These are phyloP conservation scores for Leucocoprinus sp. DNA, from an alignment of 768 basidiomycete genomes.

Conservation along the genomic window DNA sequence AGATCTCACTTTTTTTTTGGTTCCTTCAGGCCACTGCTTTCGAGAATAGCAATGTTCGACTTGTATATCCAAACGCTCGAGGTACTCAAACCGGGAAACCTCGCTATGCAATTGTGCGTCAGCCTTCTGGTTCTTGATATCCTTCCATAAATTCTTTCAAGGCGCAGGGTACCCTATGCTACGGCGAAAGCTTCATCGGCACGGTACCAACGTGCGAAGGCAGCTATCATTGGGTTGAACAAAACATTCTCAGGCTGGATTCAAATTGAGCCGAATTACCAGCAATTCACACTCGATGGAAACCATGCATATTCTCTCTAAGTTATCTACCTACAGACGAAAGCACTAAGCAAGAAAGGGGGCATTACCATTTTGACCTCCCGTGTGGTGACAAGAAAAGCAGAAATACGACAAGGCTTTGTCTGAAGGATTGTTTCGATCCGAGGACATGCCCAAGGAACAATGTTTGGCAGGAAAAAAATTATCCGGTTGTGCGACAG, in stretches of 20 bases:
- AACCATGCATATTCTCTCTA: not conserved
- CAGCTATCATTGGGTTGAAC: slow-evolving; percentile 30
- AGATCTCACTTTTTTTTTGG: not conserved
- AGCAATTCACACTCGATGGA: slow-evolving; percentile 32
- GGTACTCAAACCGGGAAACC: not conserved
- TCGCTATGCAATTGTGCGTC: not conserved
- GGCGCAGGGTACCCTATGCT: not conserved
- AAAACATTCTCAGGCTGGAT: slow-evolving; percentile 61
- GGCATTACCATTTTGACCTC: slow-evolving; percentile 2
- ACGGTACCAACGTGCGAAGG: slow-evolving; percentile 42
- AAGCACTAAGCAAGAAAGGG: too few relatives aligned
- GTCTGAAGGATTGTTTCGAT: too few relatives aligned
- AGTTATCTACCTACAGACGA: too few relatives aligned
- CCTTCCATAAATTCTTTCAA: not conserved
- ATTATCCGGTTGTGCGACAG: too few relatives aligned
- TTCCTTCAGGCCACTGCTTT: slow-evolving; percentile 18
- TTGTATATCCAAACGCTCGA: slow-evolving; percentile 27
- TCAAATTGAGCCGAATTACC: slow-evolving; percentile 42
- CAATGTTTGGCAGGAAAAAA: too few relatives aligned
- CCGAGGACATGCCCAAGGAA: too few relatives aligned
- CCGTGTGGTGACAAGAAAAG: too few relatives aligned
- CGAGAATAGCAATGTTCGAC: slow-evolving; percentile 38
- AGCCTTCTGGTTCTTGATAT: not conserved
- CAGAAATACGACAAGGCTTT: too few relatives aligned
- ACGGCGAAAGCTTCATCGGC: slow-evolving; percentile 13